phyloP scores from a whole-genome alignment of 192 early-diverging fungal species.

The Entomortierella beljakovae region DNA sequence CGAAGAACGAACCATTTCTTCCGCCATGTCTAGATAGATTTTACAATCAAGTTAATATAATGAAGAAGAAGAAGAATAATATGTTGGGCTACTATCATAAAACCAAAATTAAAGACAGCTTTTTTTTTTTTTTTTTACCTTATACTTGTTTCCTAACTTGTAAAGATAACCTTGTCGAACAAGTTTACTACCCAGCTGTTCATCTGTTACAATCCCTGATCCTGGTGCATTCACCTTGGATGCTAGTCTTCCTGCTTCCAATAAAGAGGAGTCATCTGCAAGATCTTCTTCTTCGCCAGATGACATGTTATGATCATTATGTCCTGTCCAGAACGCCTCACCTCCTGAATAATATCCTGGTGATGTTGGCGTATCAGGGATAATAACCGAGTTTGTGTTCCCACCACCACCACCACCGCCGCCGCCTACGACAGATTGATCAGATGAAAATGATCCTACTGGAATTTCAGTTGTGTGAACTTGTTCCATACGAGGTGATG shows the following conservation, averaged over 20 bases:
- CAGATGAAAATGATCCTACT: constrained; percentile 22
- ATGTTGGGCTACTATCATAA: background rate
- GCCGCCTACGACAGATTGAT: constrained; percentile 3
- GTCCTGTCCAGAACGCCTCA: constrained; percentile 8
- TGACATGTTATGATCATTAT: constrained; percentile 7
- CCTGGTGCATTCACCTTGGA: constrained; percentile 33
- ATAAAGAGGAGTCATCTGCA: background rate
- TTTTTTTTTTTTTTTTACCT: constrained; percentile 17
- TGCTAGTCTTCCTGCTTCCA: constrained; percentile 33
- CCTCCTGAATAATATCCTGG: constrained; percentile 35
- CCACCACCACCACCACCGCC: background rate
- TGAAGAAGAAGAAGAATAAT: no score
- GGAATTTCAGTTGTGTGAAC: constrained; percentile 12
- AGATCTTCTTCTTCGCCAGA: constrained; percentile 34
- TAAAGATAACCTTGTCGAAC: constrained; percentile 62
- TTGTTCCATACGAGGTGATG: constrained; percentile 33
- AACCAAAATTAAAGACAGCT: no score
- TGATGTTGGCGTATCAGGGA: constrained; percentile 37
- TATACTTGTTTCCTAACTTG: constrained; percentile 65
- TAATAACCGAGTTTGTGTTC: no score
- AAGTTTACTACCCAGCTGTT: constrained; percentile 58
- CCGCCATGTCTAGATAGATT: constrained; percentile 58
- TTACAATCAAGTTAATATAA: background rate
- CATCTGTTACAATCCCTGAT: constrained; percentile 42
- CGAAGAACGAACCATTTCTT: constrained; percentile 74